Evolutionary conservation across 768 basidiomycete genomes (phyloP).

Genomic region (Hypholoma sublateritium): DNA sequence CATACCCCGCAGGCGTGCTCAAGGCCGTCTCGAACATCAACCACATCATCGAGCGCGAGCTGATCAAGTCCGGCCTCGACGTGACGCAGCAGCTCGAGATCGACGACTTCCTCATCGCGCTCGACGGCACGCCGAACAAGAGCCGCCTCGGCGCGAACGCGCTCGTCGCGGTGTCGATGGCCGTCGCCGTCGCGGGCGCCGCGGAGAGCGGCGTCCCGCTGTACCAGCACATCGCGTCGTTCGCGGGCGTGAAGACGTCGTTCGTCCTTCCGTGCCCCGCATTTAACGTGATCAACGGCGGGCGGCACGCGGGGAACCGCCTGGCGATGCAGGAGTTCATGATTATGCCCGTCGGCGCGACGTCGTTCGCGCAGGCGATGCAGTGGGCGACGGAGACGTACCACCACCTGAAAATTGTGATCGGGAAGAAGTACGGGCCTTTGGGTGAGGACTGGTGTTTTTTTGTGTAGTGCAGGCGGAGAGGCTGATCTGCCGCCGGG

Average conservation of each 20-base stretch:
- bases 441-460: constrained; percentile 2
- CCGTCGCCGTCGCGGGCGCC: constrained; percentile 10
- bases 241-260: constrained; percentile 7
- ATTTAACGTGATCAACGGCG: constrained; percentile 15
- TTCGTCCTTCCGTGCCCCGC: constrained; percentile 10
- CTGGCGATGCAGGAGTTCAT: constrained; percentile 11
- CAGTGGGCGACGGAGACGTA: constrained; percentile 9
- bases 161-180: constrained; percentile 12
- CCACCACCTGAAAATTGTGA: constrained; percentile 9
- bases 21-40: constrained; percentile 13
- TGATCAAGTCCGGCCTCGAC: constrained; percentile 9
- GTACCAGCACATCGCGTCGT: constrained; percentile 11
- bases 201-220: constrained; percentile 8
- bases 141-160: constrained; percentile 11
- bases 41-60: constrained; percentile 8
- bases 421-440: constrained; percentile 8
- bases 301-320: constrained; percentile 9
- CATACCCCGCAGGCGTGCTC: constrained; percentile 3
- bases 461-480: background rate
- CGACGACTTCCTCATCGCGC: constrained; percentile 10
- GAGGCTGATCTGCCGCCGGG: background rate
- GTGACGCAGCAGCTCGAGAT: constrained; percentile 13
- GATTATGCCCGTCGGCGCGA: constrained; percentile 13
- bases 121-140: constrained; percentile 13
- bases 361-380: constrained; percentile 9